Evolutionary conservation across 148 eudicot genomes (phyloP), one percentile per base, ranked within the genome.

Genomic region (Spergularia marina): DNA sequence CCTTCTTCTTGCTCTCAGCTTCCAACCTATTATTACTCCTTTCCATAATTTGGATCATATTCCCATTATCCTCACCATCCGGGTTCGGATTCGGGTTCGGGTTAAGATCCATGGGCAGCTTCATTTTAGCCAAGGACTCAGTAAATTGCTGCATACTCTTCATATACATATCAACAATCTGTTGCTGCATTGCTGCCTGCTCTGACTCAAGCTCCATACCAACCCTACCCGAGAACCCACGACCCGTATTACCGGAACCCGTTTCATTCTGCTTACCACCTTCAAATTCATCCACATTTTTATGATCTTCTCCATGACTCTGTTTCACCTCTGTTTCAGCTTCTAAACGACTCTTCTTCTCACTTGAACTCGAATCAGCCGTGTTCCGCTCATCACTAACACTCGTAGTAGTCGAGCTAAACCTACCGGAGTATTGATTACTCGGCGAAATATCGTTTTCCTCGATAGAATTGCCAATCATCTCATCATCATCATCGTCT

Each of bases 81-180:
- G 76, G 80, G 4, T 30, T 30, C 36, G 36, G 80, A 30, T 30
- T 30, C 36, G 36, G 80, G 53, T 83, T 81, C 15, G 71, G 75
- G 61, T 86, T 85, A 25, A 89, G 78, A 52, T 88, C 90, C 89
- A 91, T 84, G 10, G 97, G 97, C 3, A 91, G 89, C 85, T 89
- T 91, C 93, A 91, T 91, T 70, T 91, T 89, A 12, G 84, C 91
- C 79, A 91, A 74, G 5, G 97, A 91, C 82, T 89, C 89, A 0
- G 90, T 87, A 78, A 91, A 91, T 59, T 91, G 97, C 14, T 91
- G 92, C 92, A 91, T 89, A 40, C 96, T 91, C 68, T 87, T 87
- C 90, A 86, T 87, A 62, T 91, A 91, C 94, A 91, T 91, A 51
- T 89, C 94, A 12, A 88, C 91, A 34, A 91, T 91, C 71, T 91